These are phyloP conservation scores for Lathyrus tuberosus DNA, from an alignment of 306 rosid genomes.

Conservation along the genomic window DNA sequence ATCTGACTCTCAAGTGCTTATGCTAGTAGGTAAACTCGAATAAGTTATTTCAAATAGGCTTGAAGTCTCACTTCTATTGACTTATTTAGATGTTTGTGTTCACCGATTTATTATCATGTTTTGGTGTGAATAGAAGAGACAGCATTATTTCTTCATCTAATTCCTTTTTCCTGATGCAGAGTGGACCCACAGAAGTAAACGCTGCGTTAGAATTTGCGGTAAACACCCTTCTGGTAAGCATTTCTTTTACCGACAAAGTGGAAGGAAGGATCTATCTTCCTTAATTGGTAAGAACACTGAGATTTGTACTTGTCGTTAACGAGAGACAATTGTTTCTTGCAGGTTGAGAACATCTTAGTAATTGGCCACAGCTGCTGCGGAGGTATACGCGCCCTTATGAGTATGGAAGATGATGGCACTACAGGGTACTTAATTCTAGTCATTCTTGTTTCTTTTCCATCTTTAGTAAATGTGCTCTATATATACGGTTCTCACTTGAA, in stretches of 20 bases:
- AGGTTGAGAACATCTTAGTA: conserved; percentile 87
- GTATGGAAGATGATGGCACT: conserved; percentile 69
- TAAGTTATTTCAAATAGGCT: not conserved
- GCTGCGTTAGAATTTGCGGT: conserved; percentile 94
- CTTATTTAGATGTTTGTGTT: conserved; percentile 21
- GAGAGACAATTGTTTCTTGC: conserved; percentile 29
- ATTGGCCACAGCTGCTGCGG: conserved; percentile 99
- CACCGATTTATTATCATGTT: conserved; percentile 10
- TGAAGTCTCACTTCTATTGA: conserved; percentile 18
- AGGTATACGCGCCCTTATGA: conserved; percentile 95
- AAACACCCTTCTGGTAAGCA: conserved; percentile 72
- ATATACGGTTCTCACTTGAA: conserved; percentile 36
- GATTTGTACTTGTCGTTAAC: conserved; percentile 8
- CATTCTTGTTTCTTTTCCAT: conserved; percentile 30
- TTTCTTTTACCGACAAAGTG: not conserved
- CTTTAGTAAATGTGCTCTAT: conserved; percentile 6
- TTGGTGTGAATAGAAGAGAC: conserved; percentile 21
- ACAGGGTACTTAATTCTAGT: conserved; percentile 55
- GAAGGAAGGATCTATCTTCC: conserved; percentile 21
- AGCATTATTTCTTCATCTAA: conserved; percentile 12
- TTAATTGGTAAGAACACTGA: not conserved
- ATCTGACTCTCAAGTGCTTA: not conserved
- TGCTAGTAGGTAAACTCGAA: not conserved
- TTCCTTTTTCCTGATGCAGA: conserved; percentile 51
- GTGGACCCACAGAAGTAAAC: conserved; percentile 89